A percentile compares a stretch with the other conserved stretches of the same genome.
phyloP scores from a whole-genome alignment of 2,329 filamentous ascomycete species.

The Cadophora malorum region DNA sequence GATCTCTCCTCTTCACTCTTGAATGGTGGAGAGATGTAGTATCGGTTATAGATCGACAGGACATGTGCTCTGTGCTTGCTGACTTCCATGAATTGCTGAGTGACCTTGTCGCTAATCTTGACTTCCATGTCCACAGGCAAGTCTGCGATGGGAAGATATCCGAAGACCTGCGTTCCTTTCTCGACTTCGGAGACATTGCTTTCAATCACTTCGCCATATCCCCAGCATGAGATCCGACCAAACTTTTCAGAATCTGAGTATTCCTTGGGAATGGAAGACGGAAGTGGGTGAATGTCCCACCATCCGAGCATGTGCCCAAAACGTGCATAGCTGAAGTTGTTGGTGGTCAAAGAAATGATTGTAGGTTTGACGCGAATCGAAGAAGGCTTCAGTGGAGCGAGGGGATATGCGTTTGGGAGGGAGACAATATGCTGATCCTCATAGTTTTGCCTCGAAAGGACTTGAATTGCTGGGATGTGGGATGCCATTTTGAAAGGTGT shows the following conservation, averaged over 20 bases:
- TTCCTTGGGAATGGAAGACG: slow-evolving; percentile 32
- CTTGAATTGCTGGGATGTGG: slow-evolving; percentile 33
- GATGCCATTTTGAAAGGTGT: slow-evolving; percentile 4
- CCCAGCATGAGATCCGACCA: slow-evolving; percentile 42
- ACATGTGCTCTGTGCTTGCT: slow-evolving; percentile 35
- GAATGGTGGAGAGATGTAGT: slow-evolving; percentile 29
- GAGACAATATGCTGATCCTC: slow-evolving; percentile 38
- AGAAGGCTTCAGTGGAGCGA: slow-evolving; percentile 30
- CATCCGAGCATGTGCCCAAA: slow-evolving; percentile 37
- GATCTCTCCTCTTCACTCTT: slow-evolving; percentile 13
- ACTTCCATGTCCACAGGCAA: slow-evolving; percentile 39
- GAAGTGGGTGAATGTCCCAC: slow-evolving; percentile 42
- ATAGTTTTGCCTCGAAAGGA: slow-evolving; percentile 38
- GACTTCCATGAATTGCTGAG: slow-evolving; percentile 32
- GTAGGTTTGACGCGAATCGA: slow-evolving; percentile 37
- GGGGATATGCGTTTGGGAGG: slow-evolving; percentile 31
- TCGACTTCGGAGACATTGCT: slow-evolving; percentile 33
- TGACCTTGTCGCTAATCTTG: slow-evolving; percentile 25
- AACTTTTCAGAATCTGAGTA: slow-evolving; percentile 36
- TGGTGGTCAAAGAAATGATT: slow-evolving; percentile 39
- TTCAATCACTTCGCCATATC: slow-evolving; percentile 37
- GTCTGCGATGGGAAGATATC: slow-evolving; percentile 41
- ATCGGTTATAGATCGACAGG: slow-evolving; percentile 41
- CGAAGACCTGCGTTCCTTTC: slow-evolving; percentile 34
- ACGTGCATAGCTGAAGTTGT: slow-evolving; percentile 39